Evolutionary conservation across 2,329 filamentous ascomycete genomes (phyloP), one percentile per base, ranked within the genome.

Genomic region (Fusarium guadeloupense): DNA sequence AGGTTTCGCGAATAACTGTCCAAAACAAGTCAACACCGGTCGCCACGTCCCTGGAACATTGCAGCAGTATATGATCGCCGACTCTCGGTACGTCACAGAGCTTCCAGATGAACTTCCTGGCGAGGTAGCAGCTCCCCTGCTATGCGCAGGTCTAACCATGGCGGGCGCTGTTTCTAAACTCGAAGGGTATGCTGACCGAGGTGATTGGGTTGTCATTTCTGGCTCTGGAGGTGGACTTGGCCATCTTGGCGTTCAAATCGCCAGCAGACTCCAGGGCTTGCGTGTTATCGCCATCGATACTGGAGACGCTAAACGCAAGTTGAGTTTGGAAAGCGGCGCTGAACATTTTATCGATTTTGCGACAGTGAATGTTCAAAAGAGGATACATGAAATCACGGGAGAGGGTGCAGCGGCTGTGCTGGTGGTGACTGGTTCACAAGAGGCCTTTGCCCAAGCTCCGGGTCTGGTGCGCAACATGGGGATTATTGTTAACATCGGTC

Each of bases 21-120:
- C 70, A 0, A 71, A 72, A 8, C 78, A 79, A 38, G 45, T 74
- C n/a, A 78, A 80, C 49, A 78, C 78, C 0, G 75, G 79, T 3
- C 67, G 74, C 2, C 72, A 71, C n/a, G 71, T 73, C 0, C 72
- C 74, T 0, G 74, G 74, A 0, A 74, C 74, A 0, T 16, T 76
- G 0, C 73, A 76, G 28, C 60, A 72, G 12, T 75, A 73, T 13
- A 63, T 70, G 12, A 46, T 76, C 0, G 72, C 73, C 0, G 70
- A 74, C 20, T 56, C 69, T 0, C 53, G 68, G 9, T 72, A 73
- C 3, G 37, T 75, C 0, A 74, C 71, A 0, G 28, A 26, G 3
- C 71, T 76, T 6, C 69, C 72, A 0, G 59, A 68, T 0, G 51
- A 40, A 0, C 7, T 74, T 5, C 14, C 58, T 1, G 54, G 49